Base-by-base conservation (phyloP, 352 stramenopile genomes). In the Pythium brassicae region DNA sequence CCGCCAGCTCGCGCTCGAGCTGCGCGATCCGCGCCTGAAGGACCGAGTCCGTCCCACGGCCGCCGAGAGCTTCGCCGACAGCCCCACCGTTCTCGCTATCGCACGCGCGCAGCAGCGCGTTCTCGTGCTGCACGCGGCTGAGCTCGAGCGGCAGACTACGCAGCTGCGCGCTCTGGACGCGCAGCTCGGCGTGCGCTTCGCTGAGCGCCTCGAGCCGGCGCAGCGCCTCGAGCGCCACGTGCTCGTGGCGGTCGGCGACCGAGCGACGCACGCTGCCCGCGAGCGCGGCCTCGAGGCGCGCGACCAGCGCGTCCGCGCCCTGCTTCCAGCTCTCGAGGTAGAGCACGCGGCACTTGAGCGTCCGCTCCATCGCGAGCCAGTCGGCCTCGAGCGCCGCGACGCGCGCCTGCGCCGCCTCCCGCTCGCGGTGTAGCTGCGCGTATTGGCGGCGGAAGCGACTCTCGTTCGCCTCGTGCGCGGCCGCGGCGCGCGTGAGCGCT, bases 301-400 rank as follows among this genome's bases (percentile, higher is more conserved):
- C 59, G 8, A 93, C 80, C 51, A 76, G 73, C 11, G 82, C 73
- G 44, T 84, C 75, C 2, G 83, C 81, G 0, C 78, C 78, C 34
- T 79, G 59, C 56, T 97, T 97, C 79, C 86, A 97, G 59, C 88
- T 85, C 62, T 98, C 92, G 11, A 98, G 69, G 55, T 97, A 97
- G 35, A 97, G 55, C 10, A 97, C 76, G 5, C 92, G 83, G 58
- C 79, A 75, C 57, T 97, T 95, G 14, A 97, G 74, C 26, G 80
- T 74, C 37, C 81, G 86, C 57, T 97, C 86, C 71, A 96, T 89
- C 48, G 97, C 86, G 5, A 94, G 65, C 71, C 92, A 90, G 49
- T 96, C 86, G 25, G 65, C 52, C 50, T 95, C 72, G 5, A 90
- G 47, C 20, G 76, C 50, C 6, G 57, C 55, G 10, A 71, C 73